Evolutionary conservation across 306 rosid genomes (phyloP).

Genomic region (Begonia masoniana): DNA sequence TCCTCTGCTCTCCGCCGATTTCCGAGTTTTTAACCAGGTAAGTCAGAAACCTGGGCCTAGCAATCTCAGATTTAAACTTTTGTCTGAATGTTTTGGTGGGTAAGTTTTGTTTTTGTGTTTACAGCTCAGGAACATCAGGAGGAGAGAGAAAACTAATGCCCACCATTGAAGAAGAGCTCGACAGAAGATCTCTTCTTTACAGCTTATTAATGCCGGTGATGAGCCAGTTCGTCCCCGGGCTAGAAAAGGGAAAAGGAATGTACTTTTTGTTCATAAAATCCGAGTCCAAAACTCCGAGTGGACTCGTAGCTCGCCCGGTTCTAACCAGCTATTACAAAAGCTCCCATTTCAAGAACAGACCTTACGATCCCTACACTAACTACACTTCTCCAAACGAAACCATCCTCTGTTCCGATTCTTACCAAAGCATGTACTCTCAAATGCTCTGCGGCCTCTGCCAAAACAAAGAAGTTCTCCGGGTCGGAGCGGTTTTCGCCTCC

Average conservation of each 20-base stretch:
- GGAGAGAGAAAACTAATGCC: constrained; percentile 64
- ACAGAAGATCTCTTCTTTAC: constrained; percentile 28
- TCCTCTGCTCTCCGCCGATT: constrained; percentile 44
- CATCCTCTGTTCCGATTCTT: constrained; percentile 38
- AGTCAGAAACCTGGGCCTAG: background rate
- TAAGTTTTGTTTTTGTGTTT: background rate
- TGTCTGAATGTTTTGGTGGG: too few species aligned
- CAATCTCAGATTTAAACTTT: too few species aligned
- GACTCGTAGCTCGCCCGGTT: constrained; percentile 40
- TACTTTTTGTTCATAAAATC: constrained; percentile 33
- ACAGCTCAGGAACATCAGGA: constrained; percentile 49
- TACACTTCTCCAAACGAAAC: constrained; percentile 44
- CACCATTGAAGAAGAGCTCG: constrained; percentile 36
- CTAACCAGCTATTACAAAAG: constrained; percentile 46
- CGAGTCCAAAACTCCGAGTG: constrained; percentile 38
- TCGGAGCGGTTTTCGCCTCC: constrained; percentile 60
- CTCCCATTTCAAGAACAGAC: constrained; percentile 22
- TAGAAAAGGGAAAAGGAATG: constrained; percentile 52
- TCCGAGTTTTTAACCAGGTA: constrained; percentile 62
- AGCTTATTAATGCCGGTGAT: constrained; percentile 45
- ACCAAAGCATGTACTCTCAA: constrained; percentile 58
- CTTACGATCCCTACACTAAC: constrained; percentile 32
- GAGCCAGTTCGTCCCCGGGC: constrained; percentile 31
- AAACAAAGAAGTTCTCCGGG: constrained; percentile 34
- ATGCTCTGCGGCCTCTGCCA: constrained; percentile 49